Evolutionary conservation across 495 filamentous ascomycete genomes (phyloP).

Genomic region (Cercophora scortea): DNA sequence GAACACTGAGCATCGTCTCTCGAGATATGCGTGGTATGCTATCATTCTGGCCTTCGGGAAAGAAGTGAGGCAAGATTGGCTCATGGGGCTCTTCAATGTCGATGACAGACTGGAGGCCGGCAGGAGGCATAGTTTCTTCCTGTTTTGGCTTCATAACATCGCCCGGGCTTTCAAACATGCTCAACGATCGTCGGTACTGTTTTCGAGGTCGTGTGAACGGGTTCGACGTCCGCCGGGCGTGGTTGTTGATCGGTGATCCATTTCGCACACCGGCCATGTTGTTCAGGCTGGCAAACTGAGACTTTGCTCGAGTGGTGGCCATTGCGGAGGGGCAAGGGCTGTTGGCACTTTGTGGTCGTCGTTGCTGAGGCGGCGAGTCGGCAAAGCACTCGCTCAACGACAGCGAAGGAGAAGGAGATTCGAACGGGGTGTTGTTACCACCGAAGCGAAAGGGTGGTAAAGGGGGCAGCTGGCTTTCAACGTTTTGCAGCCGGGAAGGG

Average conservation of each 20-base stretch:
- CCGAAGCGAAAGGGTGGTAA: constrained; percentile 78
- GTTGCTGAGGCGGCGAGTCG: constrained; percentile 69
- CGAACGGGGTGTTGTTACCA: constrained; percentile 37
- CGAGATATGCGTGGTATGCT: constrained; percentile 80
- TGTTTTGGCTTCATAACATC: constrained; percentile 71
- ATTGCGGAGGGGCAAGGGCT: constrained; percentile 40
- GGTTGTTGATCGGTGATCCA: constrained; percentile 63
- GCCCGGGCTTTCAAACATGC: constrained; percentile 91
- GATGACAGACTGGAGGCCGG: constrained; percentile 57
- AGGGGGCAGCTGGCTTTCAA: constrained; percentile 58
- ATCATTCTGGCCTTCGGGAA: constrained; percentile 71
- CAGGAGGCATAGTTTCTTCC: constrained; percentile 43
- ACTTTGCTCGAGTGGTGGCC: constrained; percentile 51
- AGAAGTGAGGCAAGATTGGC: constrained; percentile 75
- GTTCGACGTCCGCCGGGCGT: constrained; percentile 64
- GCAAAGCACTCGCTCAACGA: constrained; percentile 72
- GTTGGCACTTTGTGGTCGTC: constrained; percentile 47
- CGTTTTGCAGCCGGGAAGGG: constrained; percentile 28
- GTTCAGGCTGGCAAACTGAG: constrained; percentile 44
- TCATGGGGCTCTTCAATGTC: constrained; percentile 62
- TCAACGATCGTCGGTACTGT: constrained; percentile 81
- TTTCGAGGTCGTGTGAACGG: constrained; percentile 73
- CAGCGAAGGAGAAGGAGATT: constrained; percentile 42
- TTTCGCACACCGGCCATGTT: constrained; percentile 44
- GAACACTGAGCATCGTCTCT: constrained; percentile 69